Evolutionary conservation across 352 stramenopile species (phyloP), one percentile per base, ranked within the genome.

Genomic region (Globisporangium sylvaticum): DNA sequence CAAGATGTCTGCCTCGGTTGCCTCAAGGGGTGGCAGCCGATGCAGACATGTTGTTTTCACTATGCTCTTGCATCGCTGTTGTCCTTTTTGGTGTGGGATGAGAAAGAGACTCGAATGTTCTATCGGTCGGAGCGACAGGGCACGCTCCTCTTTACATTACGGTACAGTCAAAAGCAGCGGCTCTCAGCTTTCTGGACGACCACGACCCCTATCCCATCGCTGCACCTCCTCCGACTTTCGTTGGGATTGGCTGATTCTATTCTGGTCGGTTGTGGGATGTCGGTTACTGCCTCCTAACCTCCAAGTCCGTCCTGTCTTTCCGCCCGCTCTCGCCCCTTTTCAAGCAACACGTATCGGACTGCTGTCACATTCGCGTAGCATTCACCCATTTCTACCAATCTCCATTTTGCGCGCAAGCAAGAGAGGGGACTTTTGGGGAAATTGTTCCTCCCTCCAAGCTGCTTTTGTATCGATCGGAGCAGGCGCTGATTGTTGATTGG

Each of bases 301-400:
- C 34, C 34, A n/a, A n/a, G 12, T 42, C 34, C 34, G 10, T 42
- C 34, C 34, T 42, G 34, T 57, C 24, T 14, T n/a, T 32, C 2
- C 24, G 37, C 10, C 24, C 12, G 34, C 10, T 42, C 10, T 12
- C 25, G 4, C 24, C 48, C 48, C n/a, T 29, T 56, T 31, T 31
- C 10, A 39, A 20, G n/a, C n/a, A 31, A 10, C n/a, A n/a, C 22
- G 34, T 64, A 39, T 54, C 22, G 58, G 7, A 31, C n/a, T 62
- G 15, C 25, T 64, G 39, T 56, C 58, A 64, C 58, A 64, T 64
- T 64, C 58, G 58, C 18, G 58, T 42, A 56, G 56, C 58, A 64
- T 64, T 22, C 7, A 7, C 20, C 34, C 34, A 18, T 42, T 42
- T 42, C 34, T 42, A 14, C 34, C 9, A 42, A 42, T 42, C 34